Evolutionary conservation across 75 land plant species (phyloP), one percentile per base, ranked within the genome.

Genomic region (Sequoia sempervirens): DNA sequence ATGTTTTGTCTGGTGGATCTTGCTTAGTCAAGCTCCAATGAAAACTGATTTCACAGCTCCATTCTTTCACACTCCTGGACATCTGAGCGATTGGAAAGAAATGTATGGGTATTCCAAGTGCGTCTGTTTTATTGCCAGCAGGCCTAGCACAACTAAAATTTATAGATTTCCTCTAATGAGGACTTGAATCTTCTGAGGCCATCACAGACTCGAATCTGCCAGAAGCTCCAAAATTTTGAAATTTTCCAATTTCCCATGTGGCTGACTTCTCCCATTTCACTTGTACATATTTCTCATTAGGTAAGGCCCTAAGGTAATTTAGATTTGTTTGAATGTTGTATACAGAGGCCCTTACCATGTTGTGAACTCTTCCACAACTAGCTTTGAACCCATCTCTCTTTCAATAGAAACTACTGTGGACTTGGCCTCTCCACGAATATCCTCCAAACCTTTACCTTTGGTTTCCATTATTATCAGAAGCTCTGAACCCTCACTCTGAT

Each of bases 151-250:
- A 75, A 80, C 86, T 86, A 40, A 88, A 54, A 70, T 88, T 82
- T 66, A 86, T 88, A 5, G 89, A 88, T 81, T 88, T 88, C 78
- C 85, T 87, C 72, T 88, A 86, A 52, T 83, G 73, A 1, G 47
- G 68, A 40, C 76, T 80, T 12, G 88, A 75, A 82, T 87, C 89
- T 28, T 86, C 82, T n/a, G 89, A 82, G 17, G 84, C 69, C 6
- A 46, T 47, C 52, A 83, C 88, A 6, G 83, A 84, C 37, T 90
- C 90, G 79, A 89, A 56, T 32, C 86, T 81, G 7, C 80, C 87
- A 0, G 86, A 88, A 84, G 91, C 90, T 23, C 85, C 89, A 85
- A 86, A 85, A 47, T 88, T 90, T 52, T 32, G 84, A 86, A 85
- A 47, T 88, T 90, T 52, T 32, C 81, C 18, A 6, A 14, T n/a